Percentiles rank a stretch among this genome's conserved stretches.
Evolutionary conservation across 768 basidiomycete species (phyloP).

Genomic region (Baorangia bicolor): DNA sequence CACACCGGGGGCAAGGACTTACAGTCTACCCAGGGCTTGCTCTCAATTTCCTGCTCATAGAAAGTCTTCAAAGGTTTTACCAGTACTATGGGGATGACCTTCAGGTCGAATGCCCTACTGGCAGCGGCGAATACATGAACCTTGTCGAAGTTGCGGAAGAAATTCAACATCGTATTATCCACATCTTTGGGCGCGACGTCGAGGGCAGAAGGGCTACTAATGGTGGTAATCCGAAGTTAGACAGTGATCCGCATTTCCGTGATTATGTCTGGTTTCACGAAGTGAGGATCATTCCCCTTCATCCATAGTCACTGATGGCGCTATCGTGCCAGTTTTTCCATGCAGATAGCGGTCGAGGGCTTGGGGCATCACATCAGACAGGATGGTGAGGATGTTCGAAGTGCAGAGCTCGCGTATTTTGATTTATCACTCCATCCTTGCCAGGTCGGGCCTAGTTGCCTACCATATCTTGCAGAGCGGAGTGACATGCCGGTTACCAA

Average conservation of each 20-base stretch:
- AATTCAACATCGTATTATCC: constrained; percentile 98
- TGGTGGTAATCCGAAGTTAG: constrained; percentile 83
- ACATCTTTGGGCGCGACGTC: constrained; percentile 93
- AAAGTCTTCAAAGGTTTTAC: constrained; percentile 95
- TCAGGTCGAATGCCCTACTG: constrained; percentile 95
- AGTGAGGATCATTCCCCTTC: constrained; percentile 39
- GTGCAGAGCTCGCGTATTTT: background rate
- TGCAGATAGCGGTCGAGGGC: constrained; percentile 85
- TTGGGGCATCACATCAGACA: constrained; percentile 98
- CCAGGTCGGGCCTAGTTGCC: constrained; percentile 84
- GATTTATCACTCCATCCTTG: background rate
- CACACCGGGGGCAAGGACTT: background rate
- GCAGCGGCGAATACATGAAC: constrained; percentile 97
- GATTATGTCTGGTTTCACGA: constrained; percentile 98
- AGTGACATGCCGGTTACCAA: constrained; percentile 83
- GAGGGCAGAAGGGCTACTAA: constrained; percentile 88
- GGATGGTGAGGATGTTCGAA: constrained; percentile 65
- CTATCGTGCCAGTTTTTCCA: constrained; percentile 76
- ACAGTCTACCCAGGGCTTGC: constrained; percentile 69
- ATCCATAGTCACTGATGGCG: background rate
- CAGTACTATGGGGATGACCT: constrained; percentile 95
- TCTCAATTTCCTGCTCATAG: constrained; percentile 93
- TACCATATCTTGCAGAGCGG: constrained; percentile 92
- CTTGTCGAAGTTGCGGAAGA: constrained; percentile 93
- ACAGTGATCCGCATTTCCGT: constrained; percentile 92